These are phyloP conservation scores for Fusarium sp. DNA, from an alignment of 2,329 filamentous ascomycete genomes.

Conservation along the genomic window DNA sequence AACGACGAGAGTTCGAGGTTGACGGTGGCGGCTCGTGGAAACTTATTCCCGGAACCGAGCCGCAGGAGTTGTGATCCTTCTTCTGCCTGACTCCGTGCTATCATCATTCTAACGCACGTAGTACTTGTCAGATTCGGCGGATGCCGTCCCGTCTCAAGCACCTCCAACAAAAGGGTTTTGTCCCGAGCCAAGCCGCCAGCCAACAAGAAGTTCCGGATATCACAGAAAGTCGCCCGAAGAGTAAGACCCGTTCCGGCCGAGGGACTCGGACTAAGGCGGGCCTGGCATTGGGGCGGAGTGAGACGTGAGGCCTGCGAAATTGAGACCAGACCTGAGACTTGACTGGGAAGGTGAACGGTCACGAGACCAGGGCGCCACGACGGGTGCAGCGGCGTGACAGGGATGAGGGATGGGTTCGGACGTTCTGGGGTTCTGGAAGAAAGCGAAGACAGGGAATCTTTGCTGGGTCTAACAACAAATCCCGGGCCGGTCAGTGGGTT, in stretches of 20 bases:
- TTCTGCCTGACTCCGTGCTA: background rate
- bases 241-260: conserved; percentile 22
- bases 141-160: background rate
- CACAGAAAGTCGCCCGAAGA: conserved; percentile 4
- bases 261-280: conserved; percentile 13
- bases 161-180: background rate
- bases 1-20: conserved; percentile 1
- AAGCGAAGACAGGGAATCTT: conserved; percentile 11
- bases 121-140: background rate
- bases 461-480: conserved; percentile 8
- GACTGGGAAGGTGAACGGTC: conserved; percentile 17
- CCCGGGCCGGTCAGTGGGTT: conserved; percentile 24
- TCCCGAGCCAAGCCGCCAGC: conserved; percentile 4
- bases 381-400: conserved; percentile 2
- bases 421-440: conserved; percentile 26
- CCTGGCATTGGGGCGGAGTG: conserved; percentile 5
- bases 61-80: background rate
- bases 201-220: conserved; percentile 9
- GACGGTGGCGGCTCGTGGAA: background rate
- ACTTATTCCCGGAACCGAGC: conserved; percentile 1
- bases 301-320: conserved; percentile 21
- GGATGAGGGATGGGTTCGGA: background rate
- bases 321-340: conserved; percentile 16
- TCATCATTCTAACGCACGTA: background rate
- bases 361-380: conserved; percentile 26